Evolutionary conservation across 306 rosid genomes (phyloP), one percentile per base, ranked within the genome.

Genomic region (Amphicarpaea edgeworthii): DNA sequence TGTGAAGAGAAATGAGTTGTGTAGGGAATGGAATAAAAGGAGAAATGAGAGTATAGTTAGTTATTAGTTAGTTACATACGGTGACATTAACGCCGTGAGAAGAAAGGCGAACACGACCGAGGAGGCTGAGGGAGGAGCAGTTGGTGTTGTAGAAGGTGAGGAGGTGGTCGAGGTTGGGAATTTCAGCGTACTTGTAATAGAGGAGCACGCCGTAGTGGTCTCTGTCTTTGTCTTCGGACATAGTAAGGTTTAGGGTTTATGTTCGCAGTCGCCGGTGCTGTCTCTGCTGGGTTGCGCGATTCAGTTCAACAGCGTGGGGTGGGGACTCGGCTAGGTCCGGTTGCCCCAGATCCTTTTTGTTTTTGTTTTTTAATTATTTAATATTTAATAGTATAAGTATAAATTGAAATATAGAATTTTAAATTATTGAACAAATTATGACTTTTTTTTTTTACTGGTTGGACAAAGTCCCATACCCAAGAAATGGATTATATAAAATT

Each of bases 91-190:
- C 95, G 83, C 97, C 97, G 23, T 84, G 87, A 72, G 93, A 45
- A 65, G 98, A 88, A 73, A 95, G 86, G 4, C 96, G 97, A 75
- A 95, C 93, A 20, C 97, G 96, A 43, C 98, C 98, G 26, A 90
- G 90, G 70, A 95, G 91, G 60, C 45, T 65, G 77, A 90, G 96
- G 9, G 93, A 87, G 75, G 71, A 79, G 86, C 97, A 94, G 85
- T 88, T 92, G 83, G 91, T 85, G 1, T 78, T 15, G 86, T 90
- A 90, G 88, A 94, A 94, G 40, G 82, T 54, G 78, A 82, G 32
- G 68, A 92, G 88, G 40, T 85, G 77, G 45, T 87, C 26, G 6
- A 92, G 87, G 77, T 92, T 77, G 4, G 96, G 85, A 40, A 95
- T 83, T 21, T 86, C 68, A 12, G 85, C 41, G 79, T 90, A 92